Base-by-base conservation (phyloP, 2,329 filamentous ascomycete genomes). In the Calonectria honghensis region DNA sequence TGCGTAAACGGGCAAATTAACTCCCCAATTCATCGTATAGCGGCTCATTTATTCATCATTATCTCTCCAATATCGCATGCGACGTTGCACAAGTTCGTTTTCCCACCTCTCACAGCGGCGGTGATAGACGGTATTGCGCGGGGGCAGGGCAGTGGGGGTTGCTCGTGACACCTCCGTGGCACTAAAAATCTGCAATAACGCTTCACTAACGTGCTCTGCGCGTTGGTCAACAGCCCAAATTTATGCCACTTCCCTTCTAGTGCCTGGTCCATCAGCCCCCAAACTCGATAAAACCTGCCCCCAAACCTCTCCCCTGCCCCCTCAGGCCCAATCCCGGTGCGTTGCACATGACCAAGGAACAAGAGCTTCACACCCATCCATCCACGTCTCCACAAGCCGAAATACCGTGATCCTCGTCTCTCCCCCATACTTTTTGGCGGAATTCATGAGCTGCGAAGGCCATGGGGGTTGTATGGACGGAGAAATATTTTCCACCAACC, bases 401-500 rank as follows among this genome's bases (percentile, higher is more conserved):
- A 65, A 65, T 35, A n/a, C 61, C 39, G 61, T 65, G 61, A 65
- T 16, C 61, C 39, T 24, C 67, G 24, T 27, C 57, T 51, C 18
- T 68, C 69, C 73, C 69, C 73, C 73, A 74, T 74, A 70, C 66
- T 69, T 59, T 48, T 48, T 24, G 39, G 27, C 37, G 29, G 51
- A 37, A 41, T 27, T 31, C 52, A 39, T 45, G 41, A 68, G 45
- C 24, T 39, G 45, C 10, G 11, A 13, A 3, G 50, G 7, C 31
- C 59, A 79, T 79, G 74, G 77, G 70, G 73, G 77, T 72, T 67
- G 27, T 65, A 68, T 75, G 61, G 69, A 73, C 57, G 78, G 79
- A 67, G 10, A 14, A 18, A 72, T 76, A 18, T 80, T 72, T 73
- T 79, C 79, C 79, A 74, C 75, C 78, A 80, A 80, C 79, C 77